phyloP scores from a whole-genome alignment of 2,329 filamentous ascomycete species.

The Colletotrichum orbiculare region DNA sequence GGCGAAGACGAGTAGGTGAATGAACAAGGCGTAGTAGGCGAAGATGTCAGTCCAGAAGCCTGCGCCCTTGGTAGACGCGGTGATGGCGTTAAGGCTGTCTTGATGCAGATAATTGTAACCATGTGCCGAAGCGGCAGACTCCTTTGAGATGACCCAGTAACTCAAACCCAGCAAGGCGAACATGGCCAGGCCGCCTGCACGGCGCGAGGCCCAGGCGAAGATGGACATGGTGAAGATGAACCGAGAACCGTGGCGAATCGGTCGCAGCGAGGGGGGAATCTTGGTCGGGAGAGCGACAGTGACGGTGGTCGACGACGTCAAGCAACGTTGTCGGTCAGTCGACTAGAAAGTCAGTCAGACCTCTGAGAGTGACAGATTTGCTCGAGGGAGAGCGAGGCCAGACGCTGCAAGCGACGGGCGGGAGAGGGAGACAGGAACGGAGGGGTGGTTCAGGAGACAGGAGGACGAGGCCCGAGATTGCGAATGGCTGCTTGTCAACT shows the following conservation, averaged over 20 bases:
- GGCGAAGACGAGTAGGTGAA: conserved; percentile 71
- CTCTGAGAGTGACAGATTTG: conserved; percentile 1
- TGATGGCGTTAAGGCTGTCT: conserved; percentile 48
- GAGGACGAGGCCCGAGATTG: conserved; percentile 28
- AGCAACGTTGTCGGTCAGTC: conserved; percentile 30
- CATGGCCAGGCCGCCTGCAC: conserved; percentile 67
- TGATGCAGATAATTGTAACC: conserved; percentile 56
- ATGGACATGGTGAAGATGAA: conserved; percentile 57
- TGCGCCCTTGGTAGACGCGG: conserved; percentile 51
- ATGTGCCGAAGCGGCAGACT: conserved; percentile 56
- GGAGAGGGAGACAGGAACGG: conserved; percentile 30
- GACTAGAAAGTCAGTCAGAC: conserved; percentile 20
- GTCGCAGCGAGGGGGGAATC: conserved; percentile 18
- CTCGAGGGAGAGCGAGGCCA: conserved; percentile 33
- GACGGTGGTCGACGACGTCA: conserved; percentile 17
- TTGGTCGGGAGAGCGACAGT: conserved; percentile 17
- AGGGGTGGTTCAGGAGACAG: conserved; percentile 23
- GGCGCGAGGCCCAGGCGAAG: conserved; percentile 64
- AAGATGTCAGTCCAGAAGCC: conserved; percentile 66
- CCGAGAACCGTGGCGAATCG: conserved; percentile 6
- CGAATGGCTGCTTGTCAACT: conserved; percentile 18
- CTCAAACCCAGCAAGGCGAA: conserved; percentile 59
- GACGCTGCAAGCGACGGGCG: conserved; percentile 21
- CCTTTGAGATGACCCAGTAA: conserved; percentile 66
- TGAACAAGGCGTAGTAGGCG: conserved; percentile 72